Conservation (phyloP, 75 land plant species). For the Picea glauca region DNA sequence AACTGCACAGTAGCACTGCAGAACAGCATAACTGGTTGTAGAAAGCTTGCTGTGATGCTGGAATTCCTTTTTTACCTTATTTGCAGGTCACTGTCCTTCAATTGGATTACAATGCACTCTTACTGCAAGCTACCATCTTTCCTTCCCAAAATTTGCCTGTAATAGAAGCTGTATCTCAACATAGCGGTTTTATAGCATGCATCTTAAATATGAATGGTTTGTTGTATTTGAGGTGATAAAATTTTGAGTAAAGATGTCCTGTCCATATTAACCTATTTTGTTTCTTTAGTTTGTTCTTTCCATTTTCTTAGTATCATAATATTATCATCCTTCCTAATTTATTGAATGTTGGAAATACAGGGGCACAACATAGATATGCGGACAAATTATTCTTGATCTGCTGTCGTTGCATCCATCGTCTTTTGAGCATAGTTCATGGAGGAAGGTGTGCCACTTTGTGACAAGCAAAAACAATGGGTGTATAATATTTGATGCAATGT, state of each 20-base stretch:
- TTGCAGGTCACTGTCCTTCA: too few relatives aligned
- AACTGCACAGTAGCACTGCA: too few relatives aligned
- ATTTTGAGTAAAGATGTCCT: not conserved
- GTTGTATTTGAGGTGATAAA: not conserved
- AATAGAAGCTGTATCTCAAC: not conserved
- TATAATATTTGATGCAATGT: not conserved
- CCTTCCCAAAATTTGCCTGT: too few relatives aligned
- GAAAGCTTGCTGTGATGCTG: too few relatives aligned
- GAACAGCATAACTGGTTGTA: too few relatives aligned
- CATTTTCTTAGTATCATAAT: too few relatives aligned
- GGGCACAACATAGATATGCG: not conserved
- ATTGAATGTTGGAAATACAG: not conserved
- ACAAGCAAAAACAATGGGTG: not conserved
- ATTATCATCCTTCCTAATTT: not conserved
- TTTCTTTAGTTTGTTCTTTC: not conserved
- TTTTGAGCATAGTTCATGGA: conserved; percentile 2
- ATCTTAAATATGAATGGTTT: not conserved
- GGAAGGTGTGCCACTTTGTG: not conserved
- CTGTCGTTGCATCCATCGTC: not conserved
- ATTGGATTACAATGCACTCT: too few relatives aligned
- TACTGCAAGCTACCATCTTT: too few relatives aligned
- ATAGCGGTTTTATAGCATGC: not conserved
- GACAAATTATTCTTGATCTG: conserved; percentile 6
- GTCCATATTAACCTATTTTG: not conserved
- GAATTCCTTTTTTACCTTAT: too few relatives aligned